Base-by-base conservation (phyloP, 2,329 filamentous ascomycete species). In the Macrophomina pseudophaseolina region DNA sequence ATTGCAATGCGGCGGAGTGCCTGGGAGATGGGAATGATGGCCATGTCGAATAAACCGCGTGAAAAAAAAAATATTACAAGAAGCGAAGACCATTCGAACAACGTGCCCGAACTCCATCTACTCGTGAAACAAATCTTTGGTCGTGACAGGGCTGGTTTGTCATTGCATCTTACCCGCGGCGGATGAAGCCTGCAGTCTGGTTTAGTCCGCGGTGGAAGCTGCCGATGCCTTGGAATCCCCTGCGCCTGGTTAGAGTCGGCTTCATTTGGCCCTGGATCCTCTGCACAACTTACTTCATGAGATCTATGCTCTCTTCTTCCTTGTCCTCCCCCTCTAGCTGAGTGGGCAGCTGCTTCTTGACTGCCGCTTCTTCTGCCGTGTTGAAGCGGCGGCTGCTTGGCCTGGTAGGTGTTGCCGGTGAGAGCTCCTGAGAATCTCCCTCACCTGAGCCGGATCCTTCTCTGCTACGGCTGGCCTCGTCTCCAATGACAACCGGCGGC, bases 221-320 rank as follows among this genome's bases (percentile, higher is more conserved):
- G 33, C 81, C 81, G 59, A 84, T 84, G 40, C 81, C 81, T 69
- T 83, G 80, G 73, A 84, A 84, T 30, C 82, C 82, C 75, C 81
- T 83, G 68, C 30, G 14, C 7, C 9, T 11, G 18, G 58, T 62
- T 38, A 65, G 52, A 16, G 12, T 9, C 64, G 30, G 18, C 42
- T n/a, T 9, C 23, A 23, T 23, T 23, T 23, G 12, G 4, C 5
- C 9, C 32, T 48, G 9, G 8, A 4, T 9, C 16, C 30, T 5
- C 44, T 49, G 44, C 11, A 40, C 6, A 28, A 76, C 80, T 76
- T 75, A 83, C 82, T 83, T 84, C 53, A 79, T 80, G 53, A 84
- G 74, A 75, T 84, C 82, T 66, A 83, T 83, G 16, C 80, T 79
- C 63, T 81, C 81, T 51, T 82, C 80, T 28, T 79, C 81, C 6